These are phyloP conservation scores for Carex myosuroides DNA, from an alignment of 176 grass and related monocot species.

Conservation along the genomic window DNA sequence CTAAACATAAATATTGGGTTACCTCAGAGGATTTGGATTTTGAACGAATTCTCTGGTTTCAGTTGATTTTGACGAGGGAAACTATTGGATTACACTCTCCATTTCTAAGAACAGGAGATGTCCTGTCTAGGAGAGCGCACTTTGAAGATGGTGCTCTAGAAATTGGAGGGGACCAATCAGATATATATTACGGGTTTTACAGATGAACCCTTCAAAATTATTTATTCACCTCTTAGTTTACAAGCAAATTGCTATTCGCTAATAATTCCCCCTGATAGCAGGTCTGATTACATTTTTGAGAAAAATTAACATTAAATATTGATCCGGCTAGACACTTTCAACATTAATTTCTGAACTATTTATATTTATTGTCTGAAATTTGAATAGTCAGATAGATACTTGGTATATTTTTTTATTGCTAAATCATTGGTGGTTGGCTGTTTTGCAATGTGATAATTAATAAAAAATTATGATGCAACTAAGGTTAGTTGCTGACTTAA, in stretches of 20 bases:
- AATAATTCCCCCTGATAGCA: neutral
- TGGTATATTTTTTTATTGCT: neutral
- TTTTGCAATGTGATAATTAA: too few species aligned
- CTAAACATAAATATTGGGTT: too few species aligned
- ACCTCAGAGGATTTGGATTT: too few species aligned
- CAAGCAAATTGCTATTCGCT: neutral
- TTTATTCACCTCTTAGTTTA: neutral
- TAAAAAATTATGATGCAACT: too few species aligned
- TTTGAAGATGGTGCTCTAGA: neutral
- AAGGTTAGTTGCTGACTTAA: too few species aligned
- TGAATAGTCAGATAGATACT: neutral
- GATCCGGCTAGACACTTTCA: too few species aligned
- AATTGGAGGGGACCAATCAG: neutral
- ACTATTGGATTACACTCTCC: neutral
- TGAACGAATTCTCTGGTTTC: neutral
- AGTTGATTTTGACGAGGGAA: conserved; percentile 26
- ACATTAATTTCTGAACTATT: too few species aligned
- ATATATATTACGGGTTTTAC: neutral
- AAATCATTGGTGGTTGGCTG: neutral
- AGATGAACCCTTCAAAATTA: neutral
- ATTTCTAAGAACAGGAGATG: neutral
- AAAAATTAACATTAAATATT: neutral
- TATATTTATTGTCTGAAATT: neutral
- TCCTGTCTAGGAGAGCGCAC: neutral
- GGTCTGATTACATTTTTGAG: neutral